Evolutionary conservation across 164 flowering plant species (phyloP).

Genomic region (Amborella trichopoda): DNA sequence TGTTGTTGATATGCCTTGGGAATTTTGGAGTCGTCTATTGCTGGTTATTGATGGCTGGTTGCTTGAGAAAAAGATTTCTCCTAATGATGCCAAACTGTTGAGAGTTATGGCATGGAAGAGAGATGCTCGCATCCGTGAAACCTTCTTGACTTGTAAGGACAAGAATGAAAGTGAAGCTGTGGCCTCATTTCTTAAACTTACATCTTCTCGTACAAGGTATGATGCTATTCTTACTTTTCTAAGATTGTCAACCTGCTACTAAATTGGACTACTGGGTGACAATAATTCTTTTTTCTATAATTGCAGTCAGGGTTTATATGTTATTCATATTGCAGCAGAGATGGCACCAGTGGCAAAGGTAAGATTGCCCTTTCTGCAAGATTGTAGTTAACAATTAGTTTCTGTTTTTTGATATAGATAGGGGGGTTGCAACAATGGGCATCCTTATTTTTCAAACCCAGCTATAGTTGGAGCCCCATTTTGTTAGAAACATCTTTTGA

Average conservation of each 20-base stretch:
- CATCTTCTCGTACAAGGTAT: conserved; percentile 50
- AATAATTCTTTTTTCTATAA: conserved; percentile 14
- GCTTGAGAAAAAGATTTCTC: conserved; percentile 72
- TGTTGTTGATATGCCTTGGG: conserved; percentile 77
- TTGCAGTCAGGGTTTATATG: conserved; percentile 64
- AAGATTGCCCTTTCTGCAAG: conserved; percentile 5
- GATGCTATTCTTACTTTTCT: neutral
- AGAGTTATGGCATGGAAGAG: conserved; percentile 84
- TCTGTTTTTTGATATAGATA: no score
- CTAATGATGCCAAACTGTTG: conserved; percentile 48
- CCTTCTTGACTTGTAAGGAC: conserved; percentile 53
- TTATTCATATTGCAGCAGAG: conserved; percentile 93
- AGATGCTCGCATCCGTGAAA: conserved; percentile 51
- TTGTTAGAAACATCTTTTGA: no score
- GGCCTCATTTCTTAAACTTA: conserved; percentile 42
- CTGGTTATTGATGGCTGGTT: conserved; percentile 81
- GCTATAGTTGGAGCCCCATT: no score
- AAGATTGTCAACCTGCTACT: neutral
- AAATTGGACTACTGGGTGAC: neutral
- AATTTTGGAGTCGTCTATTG: conserved; percentile 83
- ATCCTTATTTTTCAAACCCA: no score
- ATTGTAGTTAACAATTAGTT: no score
- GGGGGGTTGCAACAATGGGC: no score
- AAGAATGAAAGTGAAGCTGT: conserved; percentile 49
- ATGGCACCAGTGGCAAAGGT: conserved; percentile 99